Base-by-base conservation (phyloP, 768 basidiomycete species). In the Kwoniella heveanensis region DNA sequence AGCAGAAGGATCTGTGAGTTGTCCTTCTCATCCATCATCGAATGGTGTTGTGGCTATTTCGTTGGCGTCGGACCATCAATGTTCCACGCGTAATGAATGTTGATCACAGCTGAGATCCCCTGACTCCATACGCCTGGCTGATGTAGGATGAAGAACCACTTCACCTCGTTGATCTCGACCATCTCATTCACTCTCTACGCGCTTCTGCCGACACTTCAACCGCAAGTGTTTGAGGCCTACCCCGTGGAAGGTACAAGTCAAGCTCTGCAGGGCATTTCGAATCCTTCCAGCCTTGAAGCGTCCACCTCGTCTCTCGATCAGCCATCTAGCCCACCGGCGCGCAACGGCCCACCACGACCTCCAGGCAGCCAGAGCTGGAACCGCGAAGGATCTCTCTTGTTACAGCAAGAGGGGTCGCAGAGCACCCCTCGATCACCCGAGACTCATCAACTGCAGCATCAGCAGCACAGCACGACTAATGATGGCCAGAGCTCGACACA, bases 121-220 rank as follows among this genome's bases (percentile, higher is more conserved):
- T 54, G 22, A 5, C 7, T 5, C 13, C 7, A 13, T 32, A 5
- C 7, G 32, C 13, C 32, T 13, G 13, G 5, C 32, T 32, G 32
- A 6, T 8, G 21, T 44, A 77, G 75, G 49, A 60, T 77, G 37
- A 77, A 71, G 59, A 64, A 62, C 21, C 73, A 78, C 58, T 79
- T 79, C 57, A 70, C 72, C 22, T 69, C 78, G 9, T 60, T 78
- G 0, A 58, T 74, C 25, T 76, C 73, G n/a, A 77, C 76, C 26
- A 69, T 77, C n/a, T 76, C 77, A 21, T 79, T 76, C 69, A 79
- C 78, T 10, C 67, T 79, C 48, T 79, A 79, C 54, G 77, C 77
- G 26, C 68, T 79, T 26, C 56, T 79, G 4, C 78, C 78, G 15
- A 79, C 77, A 1, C 62, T 79, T 22, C 67, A 69, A 29, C 70